Percentiles rank a stretch among this genome's conserved stretches.
phyloP scores from a whole-genome alignment of 169 alveolate species.

The Cryptosporidium parvum region DNA sequence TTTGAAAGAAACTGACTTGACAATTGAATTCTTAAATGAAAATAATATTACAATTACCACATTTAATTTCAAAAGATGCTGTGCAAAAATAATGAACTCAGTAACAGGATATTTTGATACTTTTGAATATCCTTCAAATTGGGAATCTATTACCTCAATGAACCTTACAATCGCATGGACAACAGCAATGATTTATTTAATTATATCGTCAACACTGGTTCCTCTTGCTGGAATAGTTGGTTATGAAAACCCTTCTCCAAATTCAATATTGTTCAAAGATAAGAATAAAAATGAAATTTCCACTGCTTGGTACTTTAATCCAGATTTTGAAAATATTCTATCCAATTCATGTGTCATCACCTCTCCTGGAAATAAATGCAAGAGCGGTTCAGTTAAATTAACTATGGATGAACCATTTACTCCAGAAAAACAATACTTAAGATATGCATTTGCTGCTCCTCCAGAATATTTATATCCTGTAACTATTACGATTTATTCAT shows the following conservation, averaged over 20 bases:
- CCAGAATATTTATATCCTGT: slow-evolving; percentile 42
- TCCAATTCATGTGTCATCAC: slow-evolving; percentile 44
- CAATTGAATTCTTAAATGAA: slow-evolving; percentile 18
- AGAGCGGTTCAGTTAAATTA: slow-evolving; percentile 30
- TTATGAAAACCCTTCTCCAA: slow-evolving; percentile 18
- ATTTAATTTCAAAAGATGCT: slow-evolving; percentile 42
- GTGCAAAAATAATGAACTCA: slow-evolving; percentile 35
- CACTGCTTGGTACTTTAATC: slow-evolving; percentile 36
- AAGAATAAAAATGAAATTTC: slow-evolving; percentile 18
- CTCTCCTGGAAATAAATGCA: slow-evolving; percentile 36
- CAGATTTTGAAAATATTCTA: slow-evolving; percentile 35
- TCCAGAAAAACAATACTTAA: slow-evolving; percentile 41
- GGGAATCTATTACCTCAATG: slow-evolving; percentile 66
- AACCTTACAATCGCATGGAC: slow-evolving; percentile 68
- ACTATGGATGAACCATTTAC: slow-evolving; percentile 16
- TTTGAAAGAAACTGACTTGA: slow-evolving; percentile 4
- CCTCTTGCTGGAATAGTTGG: slow-evolving; percentile 57
- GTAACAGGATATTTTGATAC: slow-evolving; percentile 59
- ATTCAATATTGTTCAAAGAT: not conserved
- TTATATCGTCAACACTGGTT: slow-evolving; percentile 40
- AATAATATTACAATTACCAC: slow-evolving; percentile 16
- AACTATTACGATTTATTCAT: slow-evolving; percentile 54
- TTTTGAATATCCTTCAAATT: slow-evolving; percentile 56
- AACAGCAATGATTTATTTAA: slow-evolving; percentile 52
- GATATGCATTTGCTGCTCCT: slow-evolving; percentile 67